Conservation (phyloP, 2,329 filamentous ascomycete genomes). For the Phoma sp. region DNA sequence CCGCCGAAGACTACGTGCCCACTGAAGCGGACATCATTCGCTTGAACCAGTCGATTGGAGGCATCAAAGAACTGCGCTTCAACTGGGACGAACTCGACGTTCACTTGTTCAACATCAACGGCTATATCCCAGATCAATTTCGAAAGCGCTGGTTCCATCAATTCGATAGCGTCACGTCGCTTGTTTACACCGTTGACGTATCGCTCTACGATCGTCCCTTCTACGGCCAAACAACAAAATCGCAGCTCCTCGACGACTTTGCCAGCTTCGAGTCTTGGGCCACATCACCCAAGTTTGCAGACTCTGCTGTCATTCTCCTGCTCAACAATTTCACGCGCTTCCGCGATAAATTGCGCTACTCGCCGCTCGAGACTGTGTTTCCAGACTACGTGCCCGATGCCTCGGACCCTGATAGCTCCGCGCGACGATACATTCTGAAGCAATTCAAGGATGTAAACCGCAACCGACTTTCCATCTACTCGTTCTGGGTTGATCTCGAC, state of each 20-base stretch:
- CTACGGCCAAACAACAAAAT: constrained; percentile 34
- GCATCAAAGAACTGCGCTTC: constrained; percentile 46
- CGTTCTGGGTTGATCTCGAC: constrained; percentile 47
- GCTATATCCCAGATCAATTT: constrained; percentile 40
- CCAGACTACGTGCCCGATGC: constrained; percentile 32
- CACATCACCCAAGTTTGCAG: constrained; percentile 35
- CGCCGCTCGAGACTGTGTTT: constrained; percentile 39
- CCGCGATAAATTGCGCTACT: constrained; percentile 38
- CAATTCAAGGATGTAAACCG: constrained; percentile 43
- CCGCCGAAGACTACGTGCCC: constrained; percentile 37
- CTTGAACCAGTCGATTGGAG: constrained; percentile 36
- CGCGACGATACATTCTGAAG: constrained; percentile 40
- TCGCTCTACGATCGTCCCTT: constrained; percentile 43
- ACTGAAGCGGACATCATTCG: constrained; percentile 45
- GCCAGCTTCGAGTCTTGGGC: constrained; percentile 41
- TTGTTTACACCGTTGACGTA: constrained; percentile 44
- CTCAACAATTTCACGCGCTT: constrained; percentile 47
- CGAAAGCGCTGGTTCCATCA: constrained; percentile 47
- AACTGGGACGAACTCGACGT: constrained; percentile 45
- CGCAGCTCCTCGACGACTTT: constrained; percentile 40
- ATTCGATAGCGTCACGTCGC: constrained; percentile 40
- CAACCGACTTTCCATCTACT: constrained; percentile 40
- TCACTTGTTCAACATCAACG: constrained; percentile 46
- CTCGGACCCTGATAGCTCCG: constrained; percentile 34
- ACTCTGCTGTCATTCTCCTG: constrained; percentile 40